These are phyloP conservation scores for Acarospora socialis DNA, from an alignment of 2,329 filamentous ascomycete genomes.

Conservation along the genomic window DNA sequence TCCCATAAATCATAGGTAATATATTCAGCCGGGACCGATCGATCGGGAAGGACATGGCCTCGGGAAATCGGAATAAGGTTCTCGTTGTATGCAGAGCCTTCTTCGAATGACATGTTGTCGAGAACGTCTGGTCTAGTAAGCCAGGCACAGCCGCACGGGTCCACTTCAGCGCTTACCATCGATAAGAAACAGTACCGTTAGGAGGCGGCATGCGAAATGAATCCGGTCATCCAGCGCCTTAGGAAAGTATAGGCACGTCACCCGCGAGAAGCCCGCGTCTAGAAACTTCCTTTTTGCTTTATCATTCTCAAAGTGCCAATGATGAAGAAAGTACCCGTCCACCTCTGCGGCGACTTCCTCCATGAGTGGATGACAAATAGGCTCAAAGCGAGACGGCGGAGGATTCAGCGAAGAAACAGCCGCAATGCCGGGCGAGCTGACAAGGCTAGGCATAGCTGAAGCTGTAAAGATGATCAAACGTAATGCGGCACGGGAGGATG, in stretches of 20 bases:
- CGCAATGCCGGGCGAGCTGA: no score
- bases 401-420: no score
- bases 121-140: constrained; percentile 22
- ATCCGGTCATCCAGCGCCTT: constrained; percentile 26
- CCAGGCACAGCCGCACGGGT: not conserved
- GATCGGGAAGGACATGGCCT: constrained; percentile 22
- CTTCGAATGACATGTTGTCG: constrained; percentile 28
- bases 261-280: constrained; percentile 21
- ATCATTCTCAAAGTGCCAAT: constrained; percentile 25
- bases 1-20: constrained; percentile 30
- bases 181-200: constrained; percentile 29
- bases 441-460: not conserved
- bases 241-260: constrained; percentile 29
- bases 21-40: constrained; percentile 21
- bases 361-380: constrained; percentile 17
- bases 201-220: constrained; percentile 24
- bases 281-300: constrained; percentile 23
- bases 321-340: constrained; percentile 25
- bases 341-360: constrained; percentile 21
- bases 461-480: not conserved
- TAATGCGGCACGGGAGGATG: not conserved
- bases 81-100: constrained; percentile 26
- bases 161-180: constrained; percentile 23
- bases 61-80: constrained; percentile 23
- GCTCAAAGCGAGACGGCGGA: no score